Evolutionary conservation across 2,329 filamentous ascomycete genomes (phyloP).

Genomic region (Colletotrichum godetiae): DNA sequence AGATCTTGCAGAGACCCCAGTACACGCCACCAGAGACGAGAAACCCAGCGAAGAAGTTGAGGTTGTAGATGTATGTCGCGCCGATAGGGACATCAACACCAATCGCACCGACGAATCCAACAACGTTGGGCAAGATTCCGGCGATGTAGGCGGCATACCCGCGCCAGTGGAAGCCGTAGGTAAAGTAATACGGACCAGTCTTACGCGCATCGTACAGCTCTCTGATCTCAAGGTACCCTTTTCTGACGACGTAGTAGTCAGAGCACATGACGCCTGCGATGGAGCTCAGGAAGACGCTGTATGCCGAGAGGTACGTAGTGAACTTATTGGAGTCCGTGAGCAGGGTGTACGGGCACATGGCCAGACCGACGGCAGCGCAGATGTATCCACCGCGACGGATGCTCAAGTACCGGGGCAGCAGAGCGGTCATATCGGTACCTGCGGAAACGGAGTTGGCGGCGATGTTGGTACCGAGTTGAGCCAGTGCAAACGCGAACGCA

Average conservation of each 20-base stretch:
- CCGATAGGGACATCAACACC: conserved; percentile 78
- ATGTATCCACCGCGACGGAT: conserved; percentile 91
- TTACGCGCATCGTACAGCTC: conserved; percentile 81
- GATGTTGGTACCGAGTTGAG: conserved; percentile 88
- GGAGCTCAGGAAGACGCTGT: conserved; percentile 92
- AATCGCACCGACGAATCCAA: conserved; percentile 88
- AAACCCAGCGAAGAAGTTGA: conserved; percentile 93
- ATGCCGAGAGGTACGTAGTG: conserved; percentile 90
- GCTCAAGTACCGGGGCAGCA: conserved; percentile 82
- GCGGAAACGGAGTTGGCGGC: conserved; percentile 88
- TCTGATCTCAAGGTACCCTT: conserved; percentile 81
- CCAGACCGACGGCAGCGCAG: conserved; percentile 81
- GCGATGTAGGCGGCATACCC: conserved; percentile 85
- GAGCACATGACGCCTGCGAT: conserved; percentile 91
- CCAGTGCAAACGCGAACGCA: conserved; percentile 76
- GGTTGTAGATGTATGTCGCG: conserved; percentile 86
- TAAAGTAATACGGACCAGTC: conserved; percentile 78
- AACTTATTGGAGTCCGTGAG: conserved; percentile 82
- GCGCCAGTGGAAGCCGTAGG: conserved; percentile 81
- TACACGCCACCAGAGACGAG: conserved; percentile 76
- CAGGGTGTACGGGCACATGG: conserved; percentile 89
- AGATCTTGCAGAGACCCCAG: conserved; percentile 75
- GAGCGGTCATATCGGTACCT: conserved; percentile 83
- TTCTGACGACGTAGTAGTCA: conserved; percentile 90
- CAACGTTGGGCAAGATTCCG: conserved; percentile 90